Percentiles rank a stretch among this genome's conserved stretches.
Evolutionary conservation across 2,329 filamentous ascomycete genomes (phyloP).

Genomic region (Hawksworthiomyces lignivorus): DNA sequence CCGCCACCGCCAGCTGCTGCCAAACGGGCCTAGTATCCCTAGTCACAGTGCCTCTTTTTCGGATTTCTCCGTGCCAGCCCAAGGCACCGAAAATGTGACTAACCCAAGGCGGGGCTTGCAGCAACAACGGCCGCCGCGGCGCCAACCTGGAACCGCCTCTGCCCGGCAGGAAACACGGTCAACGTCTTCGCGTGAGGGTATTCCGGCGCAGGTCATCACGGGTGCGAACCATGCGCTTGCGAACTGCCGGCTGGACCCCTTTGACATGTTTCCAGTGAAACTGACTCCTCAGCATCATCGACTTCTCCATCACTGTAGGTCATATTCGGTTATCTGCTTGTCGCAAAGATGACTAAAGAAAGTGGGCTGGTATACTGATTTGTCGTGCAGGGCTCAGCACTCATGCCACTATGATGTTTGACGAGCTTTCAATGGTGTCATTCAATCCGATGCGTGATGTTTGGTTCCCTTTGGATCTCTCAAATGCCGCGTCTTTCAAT

Average conservation of each 20-base stretch:
- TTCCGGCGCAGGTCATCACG: conserved; percentile 17
- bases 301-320: conserved; percentile 29
- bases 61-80: too few relatives aligned
- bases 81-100: too few relatives aligned
- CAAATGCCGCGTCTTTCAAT: conserved; percentile 32
- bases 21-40: background rate
- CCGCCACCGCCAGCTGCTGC: conserved; percentile 5
- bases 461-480: conserved; percentile 31
- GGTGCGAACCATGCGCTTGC: conserved; percentile 24
- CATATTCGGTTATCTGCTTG: background rate
- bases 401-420: conserved; percentile 26
- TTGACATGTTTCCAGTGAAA: conserved; percentile 26
- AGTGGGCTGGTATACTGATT: background rate
- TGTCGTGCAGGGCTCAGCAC: conserved; percentile 21
- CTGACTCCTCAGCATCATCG: conserved; percentile 27
- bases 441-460: conserved; percentile 33
- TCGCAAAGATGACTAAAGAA: too few relatives aligned
- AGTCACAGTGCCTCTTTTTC: too few relatives aligned
- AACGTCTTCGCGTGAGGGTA: background rate
- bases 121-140: background rate
- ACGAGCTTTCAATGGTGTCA: conserved; percentile 16
- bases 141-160: background rate
- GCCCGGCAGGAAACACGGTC: background rate
- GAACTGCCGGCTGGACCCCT: conserved; percentile 24
- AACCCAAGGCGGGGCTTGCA: too few relatives aligned